Percentiles rank a stretch among this genome's conserved stretches.
Conservation (phyloP, 2,329 filamentous ascomycete species). For the Coniochaeta pulveracea region DNA sequence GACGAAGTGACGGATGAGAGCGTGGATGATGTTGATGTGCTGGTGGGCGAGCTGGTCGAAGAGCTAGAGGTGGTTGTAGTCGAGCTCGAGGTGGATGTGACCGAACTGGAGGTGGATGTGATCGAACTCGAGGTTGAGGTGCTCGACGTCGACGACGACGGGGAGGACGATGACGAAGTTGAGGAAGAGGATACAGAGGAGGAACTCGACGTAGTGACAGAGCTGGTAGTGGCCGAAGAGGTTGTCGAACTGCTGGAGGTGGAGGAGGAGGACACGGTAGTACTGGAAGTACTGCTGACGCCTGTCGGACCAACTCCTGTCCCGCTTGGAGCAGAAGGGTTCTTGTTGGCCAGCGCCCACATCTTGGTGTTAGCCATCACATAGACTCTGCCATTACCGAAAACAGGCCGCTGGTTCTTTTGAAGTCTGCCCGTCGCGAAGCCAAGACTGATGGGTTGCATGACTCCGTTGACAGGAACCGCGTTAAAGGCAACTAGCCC, state of each 20-base stretch:
- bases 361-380: conserved; percentile 5
- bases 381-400: conserved; percentile 23
- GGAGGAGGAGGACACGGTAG: not conserved
- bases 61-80: not conserved
- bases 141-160: not conserved
- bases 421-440: conserved; percentile 21
- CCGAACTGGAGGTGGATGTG: not conserved
- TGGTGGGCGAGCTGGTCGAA: conserved; percentile 2
- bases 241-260: conserved; percentile 1
- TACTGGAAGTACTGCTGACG: not conserved
- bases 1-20: too few species aligned
- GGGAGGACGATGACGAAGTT: not conserved
- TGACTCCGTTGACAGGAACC: conserved; percentile 21
- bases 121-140: not conserved
- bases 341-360: conserved; percentile 1
- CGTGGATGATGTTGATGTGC: not conserved
- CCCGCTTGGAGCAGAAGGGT: not conserved
- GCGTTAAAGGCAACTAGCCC: conserved; percentile 25
- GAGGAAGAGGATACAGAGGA: not conserved
- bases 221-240: not conserved
- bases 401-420: conserved; percentile 25
- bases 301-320: not conserved
- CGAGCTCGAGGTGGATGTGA: not conserved
- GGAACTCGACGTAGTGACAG: not conserved
- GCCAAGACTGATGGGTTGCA: conserved; percentile 17